Base-by-base conservation (phyloP, 2,329 filamentous ascomycete genomes). In the Colletotrichum sp. region DNA sequence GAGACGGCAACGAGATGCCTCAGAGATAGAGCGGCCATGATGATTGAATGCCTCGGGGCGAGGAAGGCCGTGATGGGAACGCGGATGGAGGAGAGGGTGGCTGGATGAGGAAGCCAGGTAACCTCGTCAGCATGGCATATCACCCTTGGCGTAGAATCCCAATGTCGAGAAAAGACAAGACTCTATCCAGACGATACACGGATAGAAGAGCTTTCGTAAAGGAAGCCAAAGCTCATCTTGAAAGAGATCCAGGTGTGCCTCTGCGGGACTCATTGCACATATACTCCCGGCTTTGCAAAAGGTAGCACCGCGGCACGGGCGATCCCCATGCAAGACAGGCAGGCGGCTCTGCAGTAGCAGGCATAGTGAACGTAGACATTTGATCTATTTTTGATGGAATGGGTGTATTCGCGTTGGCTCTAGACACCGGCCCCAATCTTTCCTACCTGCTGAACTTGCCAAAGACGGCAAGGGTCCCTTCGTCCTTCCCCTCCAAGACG, bases 341-440 rank as follows among this genome's bases (percentile, higher is more conserved):
- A 74, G 59, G 72, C 72, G 72, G 72, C 72, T 75, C 72, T 55
- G 52, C n/a, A 66, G 2, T 30, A 34, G n/a, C 66, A 65, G 52
- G 71, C 65, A 57, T 70, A 24, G 18, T 24, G 2, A 36, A 5
- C 9, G 8, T 60, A 24, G 49, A 21, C 26, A 34, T 18, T 6
- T 21, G 49, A 26, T 75, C 67, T 71, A 75, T 75, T 74, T 62
- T 75, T 52, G 30, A 16, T n/a, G 26, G 32, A 15, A 24, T 28
- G n/a, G 52, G 67, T 59, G 67, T 66, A 75, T 60, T 71, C 39
- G 32, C 49, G 32, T 24, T 65, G 44, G 32, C 59, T 52, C 60
- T 13, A 57, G 71, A 34, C 71, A 7, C 18, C n/a, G 18, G 34
- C 13, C 18, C 16, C 9, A 5, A 36, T 36, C 15, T 16, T 36